These are phyloP conservation scores for Dorcoceras hygrometricum DNA, from an alignment of 257 asterid species.

Conservation along the genomic window DNA sequence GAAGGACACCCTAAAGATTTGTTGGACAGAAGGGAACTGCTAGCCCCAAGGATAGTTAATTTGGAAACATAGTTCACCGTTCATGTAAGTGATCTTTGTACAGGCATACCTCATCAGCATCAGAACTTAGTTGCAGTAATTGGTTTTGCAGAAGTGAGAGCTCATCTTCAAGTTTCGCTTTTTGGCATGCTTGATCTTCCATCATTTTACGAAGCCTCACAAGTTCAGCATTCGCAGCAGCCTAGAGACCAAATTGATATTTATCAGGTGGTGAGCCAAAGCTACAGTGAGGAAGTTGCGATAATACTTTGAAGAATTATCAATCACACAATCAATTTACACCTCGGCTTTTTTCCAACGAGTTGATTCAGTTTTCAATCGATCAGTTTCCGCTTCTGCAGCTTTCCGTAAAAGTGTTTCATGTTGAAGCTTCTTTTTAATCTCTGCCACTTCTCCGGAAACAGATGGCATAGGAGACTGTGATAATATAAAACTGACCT, in stretches of 20 bases:
- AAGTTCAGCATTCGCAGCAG: conserved; percentile 58
- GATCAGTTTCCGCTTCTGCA: conserved; percentile 61
- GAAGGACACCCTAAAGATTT: conserved; percentile 4
- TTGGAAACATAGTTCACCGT: background rate
- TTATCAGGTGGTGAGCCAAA: conserved; percentile 25
- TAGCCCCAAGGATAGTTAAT: background rate
- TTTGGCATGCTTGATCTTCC: conserved; percentile 59
- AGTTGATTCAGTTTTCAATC: conserved; percentile 48
- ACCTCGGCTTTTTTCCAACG: conserved; percentile 73
- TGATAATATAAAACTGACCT: conserved; percentile 13
- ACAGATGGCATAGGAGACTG: conserved; percentile 45
- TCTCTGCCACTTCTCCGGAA: conserved; percentile 54
- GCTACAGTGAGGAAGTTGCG: conserved; percentile 12
- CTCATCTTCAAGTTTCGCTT: conserved; percentile 66
- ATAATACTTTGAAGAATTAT: conserved; percentile 9
- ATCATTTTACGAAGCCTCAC: conserved; percentile 58
- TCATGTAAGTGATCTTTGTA: conserved; percentile 8
- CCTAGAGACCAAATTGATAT: conserved; percentile 36
- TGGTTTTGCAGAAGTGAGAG: conserved; percentile 55
- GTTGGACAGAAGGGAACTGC: conserved; percentile 1
- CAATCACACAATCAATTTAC: conserved; percentile 19
- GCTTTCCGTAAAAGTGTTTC: conserved; percentile 62
- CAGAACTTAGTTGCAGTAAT: conserved; percentile 66
- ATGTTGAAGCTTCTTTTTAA: conserved; percentile 49
- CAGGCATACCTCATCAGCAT: conserved; percentile 74